phyloP scores from a whole-genome alignment of 306 rosid genomes.

The Lathyrus tuberosus region DNA sequence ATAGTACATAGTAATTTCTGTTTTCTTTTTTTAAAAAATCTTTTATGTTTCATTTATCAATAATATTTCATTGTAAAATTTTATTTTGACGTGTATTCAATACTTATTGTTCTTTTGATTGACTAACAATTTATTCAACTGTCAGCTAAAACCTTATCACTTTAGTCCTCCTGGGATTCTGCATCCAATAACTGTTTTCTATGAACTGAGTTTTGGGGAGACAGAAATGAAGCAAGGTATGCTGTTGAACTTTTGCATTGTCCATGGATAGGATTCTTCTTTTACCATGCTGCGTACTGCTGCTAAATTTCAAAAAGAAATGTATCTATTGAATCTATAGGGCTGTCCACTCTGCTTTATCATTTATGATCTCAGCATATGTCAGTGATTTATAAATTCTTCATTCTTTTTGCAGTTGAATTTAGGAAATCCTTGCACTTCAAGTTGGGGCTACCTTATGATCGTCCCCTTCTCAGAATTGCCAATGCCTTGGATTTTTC shows the following conservation, averaged over 20 bases:
- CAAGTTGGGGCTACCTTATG: constrained; percentile 82
- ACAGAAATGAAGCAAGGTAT: constrained; percentile 95
- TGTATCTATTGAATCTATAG: constrained; percentile 10
- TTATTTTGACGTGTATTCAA: background rate
- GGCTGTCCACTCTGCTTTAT: background rate
- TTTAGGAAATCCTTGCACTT: constrained; percentile 80
- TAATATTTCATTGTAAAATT: constrained; percentile 19
- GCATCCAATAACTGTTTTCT: constrained; percentile 78
- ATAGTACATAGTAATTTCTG: constrained; percentile 24
- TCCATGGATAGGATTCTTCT: constrained; percentile 20
- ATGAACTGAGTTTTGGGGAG: constrained; percentile 91
- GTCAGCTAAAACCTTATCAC: constrained; percentile 79
- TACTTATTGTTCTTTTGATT: constrained; percentile 19
- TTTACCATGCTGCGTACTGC: constrained; percentile 6
- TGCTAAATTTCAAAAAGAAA: constrained; percentile 20
- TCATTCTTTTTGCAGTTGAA: constrained; percentile 72
- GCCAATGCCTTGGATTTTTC: constrained; percentile 79
- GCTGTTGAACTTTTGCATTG: constrained; percentile 34
- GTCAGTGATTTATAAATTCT: constrained; percentile 15
- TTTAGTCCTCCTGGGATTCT: constrained; percentile 80
- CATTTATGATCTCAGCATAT: constrained; percentile 26
- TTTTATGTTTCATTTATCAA: constrained; percentile 18
- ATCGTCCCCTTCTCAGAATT: constrained; percentile 90
- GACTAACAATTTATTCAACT: constrained; percentile 39
- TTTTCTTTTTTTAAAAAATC: background rate